phyloP scores from a whole-genome alignment of 805 yeast species.

The Wickerhamiella spandovensis region DNA sequence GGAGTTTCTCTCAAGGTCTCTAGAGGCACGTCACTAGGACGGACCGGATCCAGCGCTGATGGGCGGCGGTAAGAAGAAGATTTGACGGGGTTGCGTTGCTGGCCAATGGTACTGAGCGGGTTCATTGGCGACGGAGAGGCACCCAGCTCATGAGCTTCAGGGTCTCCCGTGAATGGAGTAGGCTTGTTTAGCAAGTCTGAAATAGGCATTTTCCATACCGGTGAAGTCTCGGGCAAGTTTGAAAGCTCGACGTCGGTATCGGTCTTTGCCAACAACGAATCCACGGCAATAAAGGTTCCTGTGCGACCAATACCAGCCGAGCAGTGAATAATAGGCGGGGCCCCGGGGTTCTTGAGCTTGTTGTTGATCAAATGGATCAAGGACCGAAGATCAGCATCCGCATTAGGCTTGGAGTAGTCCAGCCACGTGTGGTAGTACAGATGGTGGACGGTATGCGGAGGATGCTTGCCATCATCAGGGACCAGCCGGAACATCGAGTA shows the following conservation, averaged over 20 bases:
- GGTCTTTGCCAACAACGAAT: conserved; percentile 28
- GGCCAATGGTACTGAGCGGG: neutral
- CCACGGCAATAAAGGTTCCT: conserved; percentile 73
- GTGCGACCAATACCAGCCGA: conserved; percentile 97
- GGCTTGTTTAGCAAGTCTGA: conserved; percentile 8
- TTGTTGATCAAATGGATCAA: conserved; percentile 40
- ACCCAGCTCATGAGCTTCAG: conserved; percentile 2
- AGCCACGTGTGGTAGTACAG: conserved; percentile 74
- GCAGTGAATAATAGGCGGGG: conserved; percentile 72
- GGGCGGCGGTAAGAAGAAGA: neutral
- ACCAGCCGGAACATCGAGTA: conserved; percentile 13
- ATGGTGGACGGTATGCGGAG: conserved; percentile 33
- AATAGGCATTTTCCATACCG: conserved; percentile 15
- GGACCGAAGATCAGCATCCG: conserved; percentile 32
- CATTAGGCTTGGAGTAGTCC: conserved; percentile 54
- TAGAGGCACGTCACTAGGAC: neutral
- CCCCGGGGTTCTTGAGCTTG: conserved; percentile 28
- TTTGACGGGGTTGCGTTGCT: neutral
- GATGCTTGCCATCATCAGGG: conserved; percentile 10
- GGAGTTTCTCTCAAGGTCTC: neutral
- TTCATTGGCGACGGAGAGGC: neutral
- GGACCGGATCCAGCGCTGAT: neutral
- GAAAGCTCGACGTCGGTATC: conserved; percentile 16
- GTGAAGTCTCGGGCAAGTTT: conserved; percentile 9
- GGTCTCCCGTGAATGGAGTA: conserved; percentile 13